Evolutionary conservation across 768 basidiomycete genomes (phyloP), one percentile per base, ranked within the genome.

Genomic region (Scleroderma citrinum): DNA sequence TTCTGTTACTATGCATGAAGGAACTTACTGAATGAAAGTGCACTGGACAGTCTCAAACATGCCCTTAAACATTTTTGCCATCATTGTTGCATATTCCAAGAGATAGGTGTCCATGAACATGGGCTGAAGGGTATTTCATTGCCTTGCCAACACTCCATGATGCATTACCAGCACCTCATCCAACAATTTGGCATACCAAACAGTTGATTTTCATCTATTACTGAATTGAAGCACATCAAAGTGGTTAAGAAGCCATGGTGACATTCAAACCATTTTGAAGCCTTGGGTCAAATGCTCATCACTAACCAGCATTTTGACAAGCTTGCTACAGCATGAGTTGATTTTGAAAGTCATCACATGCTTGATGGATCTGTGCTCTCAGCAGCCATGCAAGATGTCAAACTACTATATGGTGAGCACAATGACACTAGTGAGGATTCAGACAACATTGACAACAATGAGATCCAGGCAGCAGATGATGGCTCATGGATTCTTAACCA

Each of bases 121-220:
- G 35, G 63, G 5, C 46, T 35, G 21, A 44, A 53, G 7, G 50
- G 55, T 2, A 58, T 64, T 37, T 56, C 51, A 5, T 53, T 68
- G 1, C 68, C 65, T 2, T 53, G 59, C 1, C 67, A 69, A 38
- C 69, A 69, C 34, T 56, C 65, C 0, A 48, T 70, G 7, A 14
- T 47, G 1, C 68, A 70, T 31, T 69, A 68, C 34, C 8, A 5
- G 2, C 26, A 21, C 4, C 44, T 55, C 7, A 66, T 66, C 37
- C 42, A 37, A 7, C 26, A 54, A 3, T 66, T 64, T 50, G 61
- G 60, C 0, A 50, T 61, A 11, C 64, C 59, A 4, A 64, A 65
- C 54, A 65, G 65, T 2, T 2, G 19, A 8, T 40, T 17, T 13
- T 56, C 51, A 2, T 57, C 56, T n/a, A 57, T 57, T 13, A 57